Base-by-base conservation (phyloP, 495 filamentous ascomycete genomes). In the Tuber brumale region DNA sequence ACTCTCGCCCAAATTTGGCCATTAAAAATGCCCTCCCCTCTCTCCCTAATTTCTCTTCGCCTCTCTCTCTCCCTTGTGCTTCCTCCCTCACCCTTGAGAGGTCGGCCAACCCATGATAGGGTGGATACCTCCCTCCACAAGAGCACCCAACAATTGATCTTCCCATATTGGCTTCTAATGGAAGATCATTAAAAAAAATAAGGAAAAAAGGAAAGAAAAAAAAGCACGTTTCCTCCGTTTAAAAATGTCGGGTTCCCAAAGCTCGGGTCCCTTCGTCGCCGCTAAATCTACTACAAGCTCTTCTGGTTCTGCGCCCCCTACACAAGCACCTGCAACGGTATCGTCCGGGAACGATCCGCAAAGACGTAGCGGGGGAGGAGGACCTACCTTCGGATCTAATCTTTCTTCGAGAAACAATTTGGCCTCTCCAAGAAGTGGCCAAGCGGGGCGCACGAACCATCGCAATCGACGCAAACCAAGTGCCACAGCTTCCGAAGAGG, bases 401-500 rank as follows among this genome's bases (percentile, higher is more conserved):
- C 85, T 89, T 23, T 87, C 86, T 21, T 87, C 90, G 69, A 87
- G 89, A 51, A 83, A 82, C 46, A 82, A 87, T 10, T 85, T 86
- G 31, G 84, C 88, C 44, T 83, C 87, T 69, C 85, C 90, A 8
- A 87, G 93, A 76, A 97, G 94, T 85, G 90, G 87, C 74, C 95
- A 97, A 86, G 85, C 85, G 39, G 85, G 87, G 72, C 90, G 90
- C 84, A 93, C 89, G 83, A 92, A 93, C 83, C 92, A 97, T 82
- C 87, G 87, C 75, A 87, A 86, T 77, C 86, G 87, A 81, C 86
- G 85, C 80, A 85, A 85, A 76, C 86, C 87, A 46, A 85, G 81
- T 70, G 51, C 75, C 10, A 70, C 66, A 19, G 42, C 70, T 1
- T 46, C 70, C 45, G 77, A 43, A 75, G 66, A 77, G 35, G 74